These are phyloP conservation scores for Saccharum spontaneum DNA, from an alignment of 176 grass and related monocot species.

Conservation along the genomic window DNA sequence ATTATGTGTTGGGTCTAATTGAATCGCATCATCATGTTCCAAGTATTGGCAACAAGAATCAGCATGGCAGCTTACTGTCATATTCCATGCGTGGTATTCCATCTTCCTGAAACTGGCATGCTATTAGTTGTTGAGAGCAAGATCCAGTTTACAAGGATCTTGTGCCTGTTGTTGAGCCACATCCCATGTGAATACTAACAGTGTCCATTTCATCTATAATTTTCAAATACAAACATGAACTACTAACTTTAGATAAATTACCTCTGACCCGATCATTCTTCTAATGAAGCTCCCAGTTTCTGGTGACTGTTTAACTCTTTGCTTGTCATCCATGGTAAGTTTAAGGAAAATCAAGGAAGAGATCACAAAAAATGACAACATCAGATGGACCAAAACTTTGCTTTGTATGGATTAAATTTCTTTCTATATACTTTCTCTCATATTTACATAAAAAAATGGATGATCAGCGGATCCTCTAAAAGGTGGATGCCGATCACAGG, in stretches of 20 bases:
- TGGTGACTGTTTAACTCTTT: neutral
- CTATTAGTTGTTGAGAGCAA: constrained; percentile 21
- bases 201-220: neutral
- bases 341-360: neutral
- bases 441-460: neutral
- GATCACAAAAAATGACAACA: neutral
- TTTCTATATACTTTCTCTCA: constrained; percentile 11
- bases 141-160: constrained; percentile 35
- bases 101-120: neutral
- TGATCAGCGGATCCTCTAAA: constrained; percentile 47
- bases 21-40: constrained; percentile 20
- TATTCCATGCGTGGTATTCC: constrained; percentile 29
- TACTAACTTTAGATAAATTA: neutral
- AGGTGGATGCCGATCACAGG: constrained; percentile 36
- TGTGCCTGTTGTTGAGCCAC: constrained; percentile 10
- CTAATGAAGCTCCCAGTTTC: neutral
- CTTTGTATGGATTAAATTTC: neutral
- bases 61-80: constrained; percentile 19
- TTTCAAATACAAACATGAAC: neutral
- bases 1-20: neutral
- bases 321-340: neutral
- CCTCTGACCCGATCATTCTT: neutral
- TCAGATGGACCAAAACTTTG: neutral
- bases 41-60: constrained; percentile 33
- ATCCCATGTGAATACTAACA: constrained; percentile 16